Conservation (phyloP, 257 asterid genomes). For the Prunella vulgaris region DNA sequence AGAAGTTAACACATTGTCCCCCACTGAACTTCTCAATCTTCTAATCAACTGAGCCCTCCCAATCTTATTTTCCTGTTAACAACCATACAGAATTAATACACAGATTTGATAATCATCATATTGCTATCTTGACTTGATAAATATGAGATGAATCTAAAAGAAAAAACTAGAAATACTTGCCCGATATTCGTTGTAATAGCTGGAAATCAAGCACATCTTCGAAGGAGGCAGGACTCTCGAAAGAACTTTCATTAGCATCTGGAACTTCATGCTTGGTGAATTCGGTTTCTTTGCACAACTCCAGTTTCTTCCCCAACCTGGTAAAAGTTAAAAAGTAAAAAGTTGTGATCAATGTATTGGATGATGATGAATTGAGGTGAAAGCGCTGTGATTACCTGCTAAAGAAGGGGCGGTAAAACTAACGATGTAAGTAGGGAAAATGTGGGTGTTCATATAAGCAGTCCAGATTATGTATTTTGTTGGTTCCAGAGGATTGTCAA, state of each 20-base stretch:
- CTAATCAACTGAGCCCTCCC: constrained; percentile 19
- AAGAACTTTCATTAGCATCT: constrained; percentile 26
- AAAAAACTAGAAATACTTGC: constrained; percentile 10
- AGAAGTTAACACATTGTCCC: constrained; percentile 30
- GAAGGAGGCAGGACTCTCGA: constrained; percentile 37
- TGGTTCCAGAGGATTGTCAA: constrained; percentile 38
- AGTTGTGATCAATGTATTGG: background rate
- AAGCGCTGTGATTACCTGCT: constrained; percentile 2
- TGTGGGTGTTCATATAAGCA: constrained; percentile 44
- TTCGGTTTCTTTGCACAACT: constrained; percentile 3
- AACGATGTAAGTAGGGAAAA: constrained; percentile 34
- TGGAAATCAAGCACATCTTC: constrained; percentile 25
- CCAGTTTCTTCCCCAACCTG: background rate
- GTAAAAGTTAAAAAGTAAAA: background rate
- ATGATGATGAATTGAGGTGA: background rate
- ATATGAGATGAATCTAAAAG: background rate
- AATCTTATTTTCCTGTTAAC: constrained; percentile 34
- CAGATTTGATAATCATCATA: background rate
- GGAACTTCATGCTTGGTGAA: constrained; percentile 21
- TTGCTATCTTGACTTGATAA: background rate
- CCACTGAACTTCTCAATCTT: constrained; percentile 32
- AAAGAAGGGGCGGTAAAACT: constrained; percentile 27
- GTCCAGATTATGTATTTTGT: constrained; percentile 39
- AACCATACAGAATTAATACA: background rate
- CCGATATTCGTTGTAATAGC: constrained; percentile 26